Base-by-base conservation (phyloP, 176 grass and related monocot genomes). In the Juncus effusus region DNA sequence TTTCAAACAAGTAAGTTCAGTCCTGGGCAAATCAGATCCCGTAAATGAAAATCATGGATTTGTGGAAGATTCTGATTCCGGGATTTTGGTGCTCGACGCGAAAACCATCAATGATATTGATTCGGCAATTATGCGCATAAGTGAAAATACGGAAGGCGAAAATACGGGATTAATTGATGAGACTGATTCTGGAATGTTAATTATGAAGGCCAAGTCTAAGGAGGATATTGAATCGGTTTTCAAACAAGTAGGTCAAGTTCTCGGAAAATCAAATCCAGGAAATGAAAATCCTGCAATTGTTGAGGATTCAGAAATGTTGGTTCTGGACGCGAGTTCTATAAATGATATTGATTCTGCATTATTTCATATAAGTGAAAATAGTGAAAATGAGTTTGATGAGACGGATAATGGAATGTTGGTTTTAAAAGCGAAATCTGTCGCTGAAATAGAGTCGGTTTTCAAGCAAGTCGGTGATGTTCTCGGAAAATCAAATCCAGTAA, bases 181-280 rank as follows among this genome's bases (percentile, higher is more conserved):
- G 60, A 56, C 80, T 0, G 56, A 80, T 72, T 63, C 72, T 38
- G 77, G 74, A 12, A 77, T 91, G 62, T 38, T 67, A 13, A 6
- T 80, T 74, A 51, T 91, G 13, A 80, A 96, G 72, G 77, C 80
- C 13, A 79, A 79, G 42, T 88, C 77, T 79, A 41, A 77, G 38
- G 71, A 80, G 28, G 87, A 96, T 71, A 81, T 89, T 51, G 70
- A 84, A 28, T 54, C 64, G 10, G 71, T 78, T 56, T 83, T 83
- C 56, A 78, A 83, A 72, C 76, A 79, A 76, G 62, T 78, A 59
- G 72, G 65, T 65, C 52, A 76, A 66, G 38, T 76, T 69, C 40
- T 64, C 66, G 70, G 79, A 70, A 54, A 62, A 8, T 52, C 76
- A 38, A 73, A 5, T 62, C 9, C 42, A 9, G 77, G 76, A 36